A percentile compares a stretch with the other conserved stretches of the same genome.
phyloP scores from a whole-genome alignment of 1,139 yeast species.

The Nadsonia commutata region DNA sequence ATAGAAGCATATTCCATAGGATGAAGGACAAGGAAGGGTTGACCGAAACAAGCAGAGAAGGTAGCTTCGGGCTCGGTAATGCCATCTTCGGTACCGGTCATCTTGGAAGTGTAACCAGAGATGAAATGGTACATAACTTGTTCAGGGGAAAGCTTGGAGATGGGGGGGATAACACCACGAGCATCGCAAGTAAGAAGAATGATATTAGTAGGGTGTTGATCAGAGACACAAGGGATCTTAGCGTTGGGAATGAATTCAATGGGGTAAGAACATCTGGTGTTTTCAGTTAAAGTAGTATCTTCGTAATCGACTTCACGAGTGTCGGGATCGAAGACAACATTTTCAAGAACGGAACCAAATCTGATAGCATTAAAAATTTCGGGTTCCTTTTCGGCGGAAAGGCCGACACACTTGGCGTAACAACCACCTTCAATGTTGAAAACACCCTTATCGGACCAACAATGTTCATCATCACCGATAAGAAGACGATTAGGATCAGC shows the following conservation, averaged over 20 bases:
- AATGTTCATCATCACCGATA: slow-evolving; percentile 98
- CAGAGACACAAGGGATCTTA: slow-evolving; percentile 85
- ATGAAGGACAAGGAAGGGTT: slow-evolving; percentile 95
- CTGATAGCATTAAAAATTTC: slow-evolving; percentile 91
- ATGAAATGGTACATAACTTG: slow-evolving; percentile 99
- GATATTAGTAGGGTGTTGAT: slow-evolving; percentile 83
- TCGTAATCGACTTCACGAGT: slow-evolving; percentile 78
- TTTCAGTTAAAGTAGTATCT: slow-evolving; percentile 70
- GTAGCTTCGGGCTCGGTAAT: slow-evolving; percentile 97
- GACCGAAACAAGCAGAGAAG: slow-evolving; percentile 97
- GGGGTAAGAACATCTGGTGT: slow-evolving; percentile 98
- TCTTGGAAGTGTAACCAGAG: slow-evolving; percentile 96
- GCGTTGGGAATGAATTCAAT: slow-evolving; percentile 95
- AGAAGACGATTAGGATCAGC: slow-evolving; percentile 91
- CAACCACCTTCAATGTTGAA: slow-evolving; percentile 99
- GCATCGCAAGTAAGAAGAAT: slow-evolving; percentile 94
- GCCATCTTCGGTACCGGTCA: slow-evolving; percentile 99
- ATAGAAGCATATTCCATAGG: slow-evolving; percentile 98
- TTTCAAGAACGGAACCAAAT: slow-evolving; percentile 90
- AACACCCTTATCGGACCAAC: slow-evolving; percentile 98
- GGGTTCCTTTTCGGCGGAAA: slow-evolving; percentile 87
- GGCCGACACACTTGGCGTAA: slow-evolving; percentile 92
- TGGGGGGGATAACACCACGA: slow-evolving; percentile 95
- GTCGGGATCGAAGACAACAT: slow-evolving; percentile 70
- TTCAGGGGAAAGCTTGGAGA: slow-evolving; percentile 80